These are phyloP conservation scores for Panaeolus cyanescens DNA, from an alignment of 768 basidiomycete species.

Conservation along the genomic window DNA sequence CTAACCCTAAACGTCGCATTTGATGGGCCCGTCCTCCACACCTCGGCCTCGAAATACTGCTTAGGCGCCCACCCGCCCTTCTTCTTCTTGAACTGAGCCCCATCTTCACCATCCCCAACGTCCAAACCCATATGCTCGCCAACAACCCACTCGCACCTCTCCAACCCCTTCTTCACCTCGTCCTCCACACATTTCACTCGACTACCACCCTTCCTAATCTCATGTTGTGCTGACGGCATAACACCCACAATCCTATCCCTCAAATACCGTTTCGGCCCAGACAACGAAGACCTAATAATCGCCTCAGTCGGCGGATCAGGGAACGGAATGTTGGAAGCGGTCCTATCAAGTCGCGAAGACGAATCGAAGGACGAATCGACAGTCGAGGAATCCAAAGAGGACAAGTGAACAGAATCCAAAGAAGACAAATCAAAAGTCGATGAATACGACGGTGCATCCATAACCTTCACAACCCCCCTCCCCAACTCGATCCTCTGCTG, in stretches of 20 bases:
- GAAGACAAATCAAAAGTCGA: too few species aligned
- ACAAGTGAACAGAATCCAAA: too few species aligned
- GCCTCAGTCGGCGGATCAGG: neutral
- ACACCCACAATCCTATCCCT: constrained; percentile 15
- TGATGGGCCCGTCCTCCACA: constrained; percentile 40
- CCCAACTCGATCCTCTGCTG: constrained; percentile 13
- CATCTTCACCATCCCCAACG: constrained; percentile 12
- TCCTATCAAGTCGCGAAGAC: too few species aligned
- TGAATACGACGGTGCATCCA: neutral
- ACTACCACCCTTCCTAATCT: constrained; percentile 16
- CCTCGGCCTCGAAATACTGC: constrained; percentile 36
- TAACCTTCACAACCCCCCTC: neutral
- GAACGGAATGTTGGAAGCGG: neutral
- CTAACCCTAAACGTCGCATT: constrained; percentile 50
- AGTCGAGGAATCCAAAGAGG: too few species aligned
- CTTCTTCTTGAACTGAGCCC: neutral
- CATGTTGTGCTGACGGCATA: constrained; percentile 22
- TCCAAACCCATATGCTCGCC: constrained; percentile 21
- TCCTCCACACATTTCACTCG: constrained; percentile 7
- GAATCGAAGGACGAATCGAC: too few species aligned
- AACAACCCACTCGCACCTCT: constrained; percentile 29
- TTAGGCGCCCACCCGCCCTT: constrained; percentile 11
- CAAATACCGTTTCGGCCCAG: constrained; percentile 21
- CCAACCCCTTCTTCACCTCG: constrained; percentile 14
- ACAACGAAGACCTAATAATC: constrained; percentile 15